Conservation (phyloP, 495 filamentous ascomycete species). For the Aspergillus mulundensis region DNA sequence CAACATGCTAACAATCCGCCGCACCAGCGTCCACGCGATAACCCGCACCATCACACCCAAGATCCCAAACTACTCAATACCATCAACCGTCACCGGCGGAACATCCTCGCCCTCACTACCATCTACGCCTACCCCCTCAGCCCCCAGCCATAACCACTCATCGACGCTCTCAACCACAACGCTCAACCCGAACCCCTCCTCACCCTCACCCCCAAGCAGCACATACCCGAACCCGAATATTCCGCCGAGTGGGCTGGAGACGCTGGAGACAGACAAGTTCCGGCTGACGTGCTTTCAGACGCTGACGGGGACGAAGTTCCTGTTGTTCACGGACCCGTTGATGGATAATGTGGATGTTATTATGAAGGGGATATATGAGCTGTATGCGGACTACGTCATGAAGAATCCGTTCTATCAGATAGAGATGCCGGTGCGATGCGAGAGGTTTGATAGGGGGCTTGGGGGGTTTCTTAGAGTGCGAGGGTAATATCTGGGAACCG, state of each 20-base stretch:
- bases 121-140: constrained; percentile 22
- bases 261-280: constrained; percentile 87
- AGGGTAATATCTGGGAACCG: constrained; percentile 15
- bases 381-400: constrained; percentile 97
- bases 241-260: constrained; percentile 68
- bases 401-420: constrained; percentile 98
- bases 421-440: constrained; percentile 95
- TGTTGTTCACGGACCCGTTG: constrained; percentile 89
- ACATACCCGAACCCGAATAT: constrained; percentile 50
- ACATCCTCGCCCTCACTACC: neutral
- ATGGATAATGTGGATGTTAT: constrained; percentile 83
- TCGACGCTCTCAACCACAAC: constrained; percentile 12
- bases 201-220: constrained; percentile 20
- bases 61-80: constrained; percentile 23
- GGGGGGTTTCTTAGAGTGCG: constrained; percentile 43
- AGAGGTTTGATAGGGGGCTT: constrained; percentile 86
- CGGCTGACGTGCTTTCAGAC: constrained; percentile 94
- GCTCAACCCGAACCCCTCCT: constrained; percentile 10
- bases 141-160: constrained; percentile 9
- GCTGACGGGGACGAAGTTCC: constrained; percentile 88
- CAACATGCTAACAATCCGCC: neutral
- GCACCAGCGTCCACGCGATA: constrained; percentile 77
- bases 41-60: constrained; percentile 71
- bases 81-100: constrained; percentile 16
- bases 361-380: constrained; percentile 80